These are phyloP conservation scores for Debaryomyces subglobosus DNA, from an alignment of 1,139 yeast species.

Conservation along the genomic window DNA sequence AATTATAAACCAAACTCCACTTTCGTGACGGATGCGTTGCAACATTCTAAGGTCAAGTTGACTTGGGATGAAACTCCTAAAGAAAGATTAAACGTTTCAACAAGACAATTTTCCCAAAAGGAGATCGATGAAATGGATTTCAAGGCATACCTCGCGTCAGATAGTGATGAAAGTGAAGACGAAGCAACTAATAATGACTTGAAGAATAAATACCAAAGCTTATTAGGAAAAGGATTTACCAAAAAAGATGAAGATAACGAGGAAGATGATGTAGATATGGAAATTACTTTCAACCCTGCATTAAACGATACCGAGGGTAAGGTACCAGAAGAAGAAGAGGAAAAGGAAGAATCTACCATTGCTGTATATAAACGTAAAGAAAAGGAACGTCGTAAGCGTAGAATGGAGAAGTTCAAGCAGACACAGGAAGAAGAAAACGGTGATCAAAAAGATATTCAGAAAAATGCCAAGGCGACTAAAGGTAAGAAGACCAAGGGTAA, in stretches of 20 bases:
- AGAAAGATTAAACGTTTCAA: slow-evolving; percentile 78
- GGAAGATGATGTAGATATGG: slow-evolving; percentile 85
- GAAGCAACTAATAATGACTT: slow-evolving; percentile 43
- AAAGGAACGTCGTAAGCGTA: slow-evolving; percentile 84
- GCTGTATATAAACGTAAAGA: slow-evolving; percentile 86
- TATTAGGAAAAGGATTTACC: slow-evolving; percentile 53
- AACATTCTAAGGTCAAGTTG: slow-evolving; percentile 88
- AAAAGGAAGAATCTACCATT: slow-evolving; percentile 72
- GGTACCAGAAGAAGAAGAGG: slow-evolving; percentile 35
- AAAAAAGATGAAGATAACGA: slow-evolving; percentile 43
- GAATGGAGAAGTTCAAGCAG: slow-evolving; percentile 74
- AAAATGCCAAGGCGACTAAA: slow-evolving; percentile 6
- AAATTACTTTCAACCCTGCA: slow-evolving; percentile 93
- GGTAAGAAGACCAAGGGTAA: slow-evolving; percentile 30
- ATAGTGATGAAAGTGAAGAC: slow-evolving; percentile 59
- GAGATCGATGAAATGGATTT: slow-evolving; percentile 97
- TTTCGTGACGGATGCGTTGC: slow-evolving; percentile 91
- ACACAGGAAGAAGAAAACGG: slow-evolving; percentile 48
- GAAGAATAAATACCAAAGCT: slow-evolving; percentile 65
- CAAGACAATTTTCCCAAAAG: slow-evolving; percentile 82
- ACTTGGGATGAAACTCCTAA: slow-evolving; percentile 99
- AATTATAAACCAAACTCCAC: slow-evolving; percentile 75
- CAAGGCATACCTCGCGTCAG: slow-evolving; percentile 92
- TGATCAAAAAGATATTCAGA: slow-evolving; percentile 22
- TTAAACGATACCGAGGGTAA: slow-evolving; percentile 49